These are phyloP conservation scores for Kwoniella pini DNA, from an alignment of 768 basidiomycete species.

Conservation along the genomic window DNA sequence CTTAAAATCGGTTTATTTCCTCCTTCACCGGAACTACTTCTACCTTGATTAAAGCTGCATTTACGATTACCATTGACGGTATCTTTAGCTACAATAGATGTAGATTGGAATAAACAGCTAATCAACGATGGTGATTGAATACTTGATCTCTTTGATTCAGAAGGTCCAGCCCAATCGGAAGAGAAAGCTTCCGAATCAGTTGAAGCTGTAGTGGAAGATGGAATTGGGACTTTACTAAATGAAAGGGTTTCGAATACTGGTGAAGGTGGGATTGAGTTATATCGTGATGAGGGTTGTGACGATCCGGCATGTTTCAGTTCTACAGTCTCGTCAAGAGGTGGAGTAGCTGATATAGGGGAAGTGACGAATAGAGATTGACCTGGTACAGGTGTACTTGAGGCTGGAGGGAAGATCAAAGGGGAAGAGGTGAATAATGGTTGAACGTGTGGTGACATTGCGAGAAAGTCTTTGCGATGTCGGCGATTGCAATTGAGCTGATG, in stretches of 20 bases:
- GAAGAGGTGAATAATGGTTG: conserved; percentile 18
- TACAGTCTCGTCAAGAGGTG: background rate
- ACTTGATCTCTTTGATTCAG: conserved; percentile 1
- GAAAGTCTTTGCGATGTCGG: too few relatives aligned
- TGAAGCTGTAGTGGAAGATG: conserved; percentile 9
- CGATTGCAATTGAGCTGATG: background rate
- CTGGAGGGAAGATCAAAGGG: conserved; percentile 3
- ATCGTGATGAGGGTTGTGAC: conserved; percentile 9
- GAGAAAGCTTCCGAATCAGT: conserved; percentile 12
- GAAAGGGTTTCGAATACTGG: conserved; percentile 9
- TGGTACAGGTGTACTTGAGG: background rate
- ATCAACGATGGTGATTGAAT: conserved; percentile 12
- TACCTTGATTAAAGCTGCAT: background rate
- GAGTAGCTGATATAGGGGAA: conserved; percentile 11
- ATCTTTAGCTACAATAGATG: background rate
- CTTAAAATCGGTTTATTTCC: conserved; percentile 14
- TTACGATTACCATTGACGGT: too few relatives aligned
- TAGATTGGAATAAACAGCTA: conserved; percentile 7
- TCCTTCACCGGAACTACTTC: background rate
- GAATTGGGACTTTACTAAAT: conserved; percentile 7
- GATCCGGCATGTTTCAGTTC: background rate
- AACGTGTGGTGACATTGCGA: conserved; percentile 1
- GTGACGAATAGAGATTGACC: conserved; percentile 8
- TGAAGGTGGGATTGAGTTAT: conserved; percentile 5
- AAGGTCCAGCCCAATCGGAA: conserved; percentile 1